Percentiles rank a stretch among this genome's conserved stretches.
These are phyloP conservation scores for Leccinum rimulosum DNA, from an alignment of 768 basidiomycete species.

Conservation along the genomic window DNA sequence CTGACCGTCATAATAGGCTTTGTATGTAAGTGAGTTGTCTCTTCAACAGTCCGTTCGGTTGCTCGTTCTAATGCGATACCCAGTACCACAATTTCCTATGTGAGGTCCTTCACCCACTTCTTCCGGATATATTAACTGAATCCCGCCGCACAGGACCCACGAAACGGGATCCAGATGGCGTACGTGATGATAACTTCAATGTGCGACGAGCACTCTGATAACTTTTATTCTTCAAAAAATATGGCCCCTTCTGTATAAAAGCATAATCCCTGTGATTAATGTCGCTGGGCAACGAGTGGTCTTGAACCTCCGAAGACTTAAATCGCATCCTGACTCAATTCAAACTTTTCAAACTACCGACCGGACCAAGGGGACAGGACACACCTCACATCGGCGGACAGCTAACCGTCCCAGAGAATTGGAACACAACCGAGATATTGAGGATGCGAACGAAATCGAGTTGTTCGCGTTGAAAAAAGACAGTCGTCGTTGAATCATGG, in stretches of 20 bases:
- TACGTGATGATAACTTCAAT: background rate
- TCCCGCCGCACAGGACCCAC: slow-evolving; percentile 1
- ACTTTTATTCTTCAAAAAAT: background rate
- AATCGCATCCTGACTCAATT: background rate
- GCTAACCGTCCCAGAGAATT: background rate
- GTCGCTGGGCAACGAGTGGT: slow-evolving; percentile 18
- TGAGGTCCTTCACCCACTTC: background rate
- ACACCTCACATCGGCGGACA: background rate
- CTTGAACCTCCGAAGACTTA: slow-evolving; percentile 13
- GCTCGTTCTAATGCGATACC: background rate
- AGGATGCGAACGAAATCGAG: background rate
- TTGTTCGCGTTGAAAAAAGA: background rate
- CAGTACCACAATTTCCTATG: background rate
- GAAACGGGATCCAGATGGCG: background rate
- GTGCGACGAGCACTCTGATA: background rate
- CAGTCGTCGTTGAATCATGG: background rate
- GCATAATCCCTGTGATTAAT: slow-evolving; percentile 6
- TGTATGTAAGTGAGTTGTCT: slow-evolving; percentile 6
- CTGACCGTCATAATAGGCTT: background rate
- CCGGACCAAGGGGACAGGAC: background rate
- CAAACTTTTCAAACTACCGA: background rate
- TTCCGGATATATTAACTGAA: background rate
- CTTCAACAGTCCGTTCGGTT: background rate
- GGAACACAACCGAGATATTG: background rate
- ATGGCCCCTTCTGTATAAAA: background rate